These are phyloP conservation scores for Candida sanyaensis DNA, from an alignment of 1,139 yeast species.

Conservation along the genomic window DNA sequence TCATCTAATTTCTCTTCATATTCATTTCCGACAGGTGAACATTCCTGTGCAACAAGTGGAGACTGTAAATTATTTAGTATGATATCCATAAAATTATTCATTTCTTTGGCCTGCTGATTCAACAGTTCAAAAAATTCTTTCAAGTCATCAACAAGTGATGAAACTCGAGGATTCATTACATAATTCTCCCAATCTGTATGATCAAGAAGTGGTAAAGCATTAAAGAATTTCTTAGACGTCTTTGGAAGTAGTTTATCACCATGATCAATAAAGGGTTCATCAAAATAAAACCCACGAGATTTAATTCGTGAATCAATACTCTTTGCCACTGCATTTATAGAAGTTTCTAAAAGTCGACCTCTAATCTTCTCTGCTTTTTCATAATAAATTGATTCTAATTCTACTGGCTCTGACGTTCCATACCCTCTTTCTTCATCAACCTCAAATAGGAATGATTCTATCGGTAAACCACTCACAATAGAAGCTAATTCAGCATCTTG, in stretches of 20 bases:
- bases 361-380: slow-evolving; percentile 65
- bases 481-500: slow-evolving; percentile 28
- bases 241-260: slow-evolving; percentile 37
- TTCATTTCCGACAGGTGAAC: slow-evolving; percentile 72
- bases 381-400: slow-evolving; percentile 46
- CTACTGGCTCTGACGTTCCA: slow-evolving; percentile 14
- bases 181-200: slow-evolving; percentile 17
- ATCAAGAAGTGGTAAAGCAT: slow-evolving; percentile 29
- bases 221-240: slow-evolving; percentile 35
- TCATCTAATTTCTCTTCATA: slow-evolving; percentile 70
- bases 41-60: slow-evolving; percentile 46
- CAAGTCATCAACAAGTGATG: slow-evolving; percentile 23
- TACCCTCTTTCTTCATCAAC: slow-evolving; percentile 8
- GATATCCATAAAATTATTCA: slow-evolving; percentile 56
- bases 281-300: slow-evolving; percentile 22
- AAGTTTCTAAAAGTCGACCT: slow-evolving; percentile 48
- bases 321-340: slow-evolving; percentile 37
- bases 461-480: slow-evolving; percentile 22
- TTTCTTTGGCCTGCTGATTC: slow-evolving; percentile 56
- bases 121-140: slow-evolving; percentile 35
- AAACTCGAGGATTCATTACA: slow-evolving; percentile 23
- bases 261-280: slow-evolving; percentile 24
- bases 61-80: slow-evolving; percentile 47
- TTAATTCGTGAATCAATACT: slow-evolving; percentile 27
- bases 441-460: slow-evolving; percentile 14